A percentile compares a stretch with the other conserved stretches of the same genome.
Conservation (phyloP, 805 yeast species). For the Saccharomycopsis vini region DNA sequence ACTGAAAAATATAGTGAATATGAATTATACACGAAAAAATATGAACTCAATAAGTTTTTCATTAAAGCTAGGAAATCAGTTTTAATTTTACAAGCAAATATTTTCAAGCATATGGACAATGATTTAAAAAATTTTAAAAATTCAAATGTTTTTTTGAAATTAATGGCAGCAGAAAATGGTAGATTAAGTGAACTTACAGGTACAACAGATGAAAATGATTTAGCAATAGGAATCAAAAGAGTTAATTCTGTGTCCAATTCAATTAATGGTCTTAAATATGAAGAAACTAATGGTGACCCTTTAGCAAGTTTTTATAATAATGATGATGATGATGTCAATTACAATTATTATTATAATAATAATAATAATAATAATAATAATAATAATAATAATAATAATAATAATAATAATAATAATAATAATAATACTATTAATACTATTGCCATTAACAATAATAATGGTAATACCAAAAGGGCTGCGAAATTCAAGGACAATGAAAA, state of each 20-base stretch:
- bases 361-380: not conserved
- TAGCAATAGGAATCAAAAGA: not conserved
- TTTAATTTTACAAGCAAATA: constrained; percentile 47
- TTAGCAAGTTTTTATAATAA: constrained; percentile 4
- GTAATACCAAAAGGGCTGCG: too few relatives aligned
- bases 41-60: constrained; percentile 28
- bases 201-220: not conserved
- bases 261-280: constrained; percentile 7
- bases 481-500: not conserved
- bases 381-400: too few relatives aligned
- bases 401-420: not conserved
- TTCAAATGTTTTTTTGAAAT: constrained; percentile 46
- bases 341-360: too few relatives aligned
- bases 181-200: constrained; percentile 4
- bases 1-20: constrained; percentile 6
- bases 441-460: constrained; percentile 1
- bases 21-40: constrained; percentile 9
- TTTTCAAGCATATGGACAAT: constrained; percentile 39
- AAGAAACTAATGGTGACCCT: constrained; percentile 15
- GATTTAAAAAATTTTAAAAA: constrained; percentile 53
- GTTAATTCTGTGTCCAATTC: not conserved
- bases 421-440: not conserved
- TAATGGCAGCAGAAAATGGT: constrained; percentile 30
- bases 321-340: not conserved
- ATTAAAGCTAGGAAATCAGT: constrained; percentile 49